These are phyloP conservation scores for Pisolithus tinctorius DNA, from an alignment of 768 basidiomycete species.

Conservation along the genomic window DNA sequence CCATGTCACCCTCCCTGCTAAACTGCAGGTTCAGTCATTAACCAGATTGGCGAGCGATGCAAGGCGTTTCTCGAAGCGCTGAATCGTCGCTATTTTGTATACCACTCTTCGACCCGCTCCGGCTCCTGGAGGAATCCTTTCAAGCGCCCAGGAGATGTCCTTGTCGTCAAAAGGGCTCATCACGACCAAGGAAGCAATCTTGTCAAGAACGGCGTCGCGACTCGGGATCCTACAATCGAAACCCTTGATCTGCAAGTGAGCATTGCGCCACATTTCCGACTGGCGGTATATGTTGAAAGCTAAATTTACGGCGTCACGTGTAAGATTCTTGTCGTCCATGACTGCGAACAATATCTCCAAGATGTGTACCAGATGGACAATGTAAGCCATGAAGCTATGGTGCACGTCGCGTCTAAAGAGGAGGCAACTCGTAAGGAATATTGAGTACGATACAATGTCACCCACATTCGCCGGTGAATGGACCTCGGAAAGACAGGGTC, in stretches of 20 bases:
- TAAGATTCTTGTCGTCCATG: background rate
- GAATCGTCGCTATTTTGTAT: background rate
- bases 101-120: background rate
- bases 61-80: no score
- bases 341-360: slow-evolving; percentile 15
- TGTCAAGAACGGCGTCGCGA: background rate
- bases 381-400: slow-evolving; percentile 18
- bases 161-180: background rate
- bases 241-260: background rate
- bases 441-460: background rate
- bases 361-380: slow-evolving; percentile 17
- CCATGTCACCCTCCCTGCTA: no score
- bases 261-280: background rate
- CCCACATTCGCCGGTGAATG: slow-evolving; percentile 1
- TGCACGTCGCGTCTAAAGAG: background rate
- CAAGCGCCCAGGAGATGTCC: no score
- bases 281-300: background rate
- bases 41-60: no score
- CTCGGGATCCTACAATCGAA: no score
- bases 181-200: background rate
- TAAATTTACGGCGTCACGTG: background rate
- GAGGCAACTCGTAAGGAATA: background rate
- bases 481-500: background rate
- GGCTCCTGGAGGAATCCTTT: background rate
- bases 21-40: no score